phyloP scores from a whole-genome alignment of 345 rosid genomes.

The Camelina laxa region DNA sequence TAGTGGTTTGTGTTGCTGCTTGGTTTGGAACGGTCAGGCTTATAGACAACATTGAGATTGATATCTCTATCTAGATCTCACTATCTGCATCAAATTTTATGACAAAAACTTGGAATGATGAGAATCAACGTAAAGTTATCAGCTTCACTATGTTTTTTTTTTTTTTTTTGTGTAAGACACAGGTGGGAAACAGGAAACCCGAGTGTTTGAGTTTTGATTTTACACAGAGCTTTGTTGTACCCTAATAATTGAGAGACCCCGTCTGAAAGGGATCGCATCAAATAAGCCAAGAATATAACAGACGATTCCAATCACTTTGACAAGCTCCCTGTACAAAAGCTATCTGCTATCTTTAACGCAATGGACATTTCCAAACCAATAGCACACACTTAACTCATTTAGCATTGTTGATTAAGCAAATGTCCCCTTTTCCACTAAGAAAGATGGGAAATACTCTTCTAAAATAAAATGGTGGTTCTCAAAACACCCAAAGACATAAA shows the following conservation, averaged over 20 bases:
- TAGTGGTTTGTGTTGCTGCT: conserved; percentile 74
- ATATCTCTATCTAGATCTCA: conserved; percentile 29
- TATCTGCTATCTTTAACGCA: not conserved
- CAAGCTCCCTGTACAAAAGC: not conserved
- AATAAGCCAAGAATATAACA: too few relatives aligned
- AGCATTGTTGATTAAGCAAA: not conserved
- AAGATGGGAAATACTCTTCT: not conserved
- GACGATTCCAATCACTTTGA: too few relatives aligned
- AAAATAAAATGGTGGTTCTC: not conserved
- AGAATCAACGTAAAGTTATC: conserved; percentile 62
- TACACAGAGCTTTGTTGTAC: conserved; percentile 52
- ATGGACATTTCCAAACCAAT: too few relatives aligned
- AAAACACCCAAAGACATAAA: not conserved
- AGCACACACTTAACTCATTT: not conserved
- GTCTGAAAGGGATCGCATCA: not conserved
- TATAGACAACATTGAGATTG: conserved; percentile 82
- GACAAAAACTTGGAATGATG: conserved; percentile 44
- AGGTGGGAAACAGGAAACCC: conserved; percentile 39
- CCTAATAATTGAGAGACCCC: conserved; percentile 18
- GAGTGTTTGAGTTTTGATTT: conserved; percentile 56
- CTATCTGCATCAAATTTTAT: not conserved
- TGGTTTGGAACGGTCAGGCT: conserved; percentile 88
- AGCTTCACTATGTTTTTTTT: conserved; percentile 83
- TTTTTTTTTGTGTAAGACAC: conserved; percentile 51
- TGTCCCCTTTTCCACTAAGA: not conserved